These are phyloP conservation scores for Thyridium curvatum DNA, from an alignment of 2,329 filamentous ascomycete genomes.

Conservation along the genomic window DNA sequence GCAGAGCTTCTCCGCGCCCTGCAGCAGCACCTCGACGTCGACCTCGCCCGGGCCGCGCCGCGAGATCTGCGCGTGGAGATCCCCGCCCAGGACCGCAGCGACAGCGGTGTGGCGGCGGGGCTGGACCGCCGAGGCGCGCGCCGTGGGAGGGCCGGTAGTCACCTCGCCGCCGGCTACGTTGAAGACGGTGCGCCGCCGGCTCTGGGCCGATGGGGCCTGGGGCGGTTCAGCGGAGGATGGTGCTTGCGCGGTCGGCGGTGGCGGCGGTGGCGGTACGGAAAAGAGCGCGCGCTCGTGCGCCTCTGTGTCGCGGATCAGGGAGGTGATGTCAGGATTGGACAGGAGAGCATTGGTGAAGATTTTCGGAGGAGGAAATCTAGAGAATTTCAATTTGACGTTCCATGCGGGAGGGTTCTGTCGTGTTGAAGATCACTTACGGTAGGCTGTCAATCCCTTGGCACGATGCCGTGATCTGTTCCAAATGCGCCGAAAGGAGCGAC, in stretches of 20 bases:
- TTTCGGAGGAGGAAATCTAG: conserved; percentile 71
- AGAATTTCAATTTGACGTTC: conserved; percentile 1
- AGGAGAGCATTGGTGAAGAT: conserved; percentile 94
- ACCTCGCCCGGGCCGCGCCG: conserved; percentile 61
- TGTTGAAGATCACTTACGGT: conserved; percentile 51
- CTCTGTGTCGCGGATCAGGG: conserved; percentile 91
- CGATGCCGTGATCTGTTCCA: conserved; percentile 73
- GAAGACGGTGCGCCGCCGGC: conserved; percentile 55
- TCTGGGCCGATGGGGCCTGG: conserved; percentile 31
- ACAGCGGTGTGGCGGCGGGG: conserved; percentile 71
- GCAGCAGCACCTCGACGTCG: conserved; percentile 78
- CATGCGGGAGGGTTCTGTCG: neutral
- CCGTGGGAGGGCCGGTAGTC: conserved; percentile 45
- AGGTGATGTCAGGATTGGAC: conserved; percentile 83
- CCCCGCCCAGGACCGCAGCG: conserved; percentile 78
- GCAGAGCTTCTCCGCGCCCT: conserved; percentile 85
- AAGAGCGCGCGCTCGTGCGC: conserved; percentile 91
- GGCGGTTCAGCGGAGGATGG: conserved; percentile 21
- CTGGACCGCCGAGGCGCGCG: conserved; percentile 36
- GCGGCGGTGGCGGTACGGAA: conserved; percentile 70
- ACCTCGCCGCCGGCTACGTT: conserved; percentile 59
- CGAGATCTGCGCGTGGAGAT: conserved; percentile 76
- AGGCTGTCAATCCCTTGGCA: conserved; percentile 70
- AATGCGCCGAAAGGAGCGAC: conserved; percentile 63
- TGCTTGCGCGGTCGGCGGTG: conserved; percentile 30